phyloP scores from a whole-genome alignment of 345 rosid genomes.

The Populus pruinosa region DNA sequence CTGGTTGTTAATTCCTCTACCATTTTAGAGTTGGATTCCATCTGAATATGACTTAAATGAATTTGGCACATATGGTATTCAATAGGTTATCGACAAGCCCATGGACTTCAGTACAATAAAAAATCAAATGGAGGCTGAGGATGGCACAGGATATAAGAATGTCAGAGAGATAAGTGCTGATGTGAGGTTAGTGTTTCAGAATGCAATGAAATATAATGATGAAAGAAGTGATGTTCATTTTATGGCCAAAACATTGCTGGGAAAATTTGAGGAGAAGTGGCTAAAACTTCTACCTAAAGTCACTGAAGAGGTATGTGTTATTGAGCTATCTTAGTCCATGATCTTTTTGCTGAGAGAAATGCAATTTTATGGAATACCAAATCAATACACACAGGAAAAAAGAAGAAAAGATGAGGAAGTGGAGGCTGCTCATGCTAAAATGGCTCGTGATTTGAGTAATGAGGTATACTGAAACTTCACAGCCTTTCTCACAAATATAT shows the following conservation, averaged over 20 bases:
- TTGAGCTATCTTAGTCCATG: background rate
- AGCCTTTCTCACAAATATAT: background rate
- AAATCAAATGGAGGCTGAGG: conserved; percentile 92
- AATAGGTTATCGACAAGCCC: conserved; percentile 87
- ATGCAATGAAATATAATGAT: conserved; percentile 90
- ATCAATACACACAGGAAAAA: conserved; percentile 49
- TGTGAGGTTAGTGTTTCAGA: conserved; percentile 78
- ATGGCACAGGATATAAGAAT: conserved; percentile 73
- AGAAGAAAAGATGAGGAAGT: conserved; percentile 74
- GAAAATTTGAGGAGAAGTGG: conserved; percentile 93
- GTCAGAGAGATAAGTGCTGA: conserved; percentile 76
- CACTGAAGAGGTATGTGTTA: conserved; percentile 62
- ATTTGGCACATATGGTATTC: background rate
- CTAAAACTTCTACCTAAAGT: conserved; percentile 74
- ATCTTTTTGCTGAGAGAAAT: background rate
- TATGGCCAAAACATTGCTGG: conserved; percentile 86
- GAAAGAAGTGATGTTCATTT: conserved; percentile 66
- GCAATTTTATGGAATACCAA: background rate
- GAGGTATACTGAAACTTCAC: conserved; percentile 43
- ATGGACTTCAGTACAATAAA: conserved; percentile 93
- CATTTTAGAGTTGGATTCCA: background rate
- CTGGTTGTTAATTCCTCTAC: background rate
- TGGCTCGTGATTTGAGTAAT: conserved; percentile 65
- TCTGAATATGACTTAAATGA: background rate
- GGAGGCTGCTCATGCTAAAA: conserved; percentile 77